Conservation (phyloP, 345 rosid species). For the Eucalyptus paniculata region DNA sequence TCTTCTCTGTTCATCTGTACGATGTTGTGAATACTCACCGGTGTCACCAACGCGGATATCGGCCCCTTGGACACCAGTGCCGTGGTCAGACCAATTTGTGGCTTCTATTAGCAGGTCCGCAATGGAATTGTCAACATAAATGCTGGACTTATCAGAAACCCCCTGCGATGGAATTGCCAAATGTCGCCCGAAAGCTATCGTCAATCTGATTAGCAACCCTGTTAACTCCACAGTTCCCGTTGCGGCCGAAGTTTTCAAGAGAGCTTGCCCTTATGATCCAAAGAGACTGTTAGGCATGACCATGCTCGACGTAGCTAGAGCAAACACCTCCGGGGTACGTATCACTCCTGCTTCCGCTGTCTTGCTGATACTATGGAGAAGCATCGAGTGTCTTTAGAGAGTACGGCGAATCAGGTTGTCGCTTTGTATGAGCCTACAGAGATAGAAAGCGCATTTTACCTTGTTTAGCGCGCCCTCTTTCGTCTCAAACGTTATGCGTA, state of each 20-base stretch:
- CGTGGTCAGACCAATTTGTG: too few relatives aligned
- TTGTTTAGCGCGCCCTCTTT: not conserved
- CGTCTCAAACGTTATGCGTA: not conserved
- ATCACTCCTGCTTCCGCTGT: not conserved
- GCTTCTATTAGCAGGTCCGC: too few relatives aligned
- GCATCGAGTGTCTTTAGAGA: not conserved
- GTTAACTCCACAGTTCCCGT: constrained; percentile 83
- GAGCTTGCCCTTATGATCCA: constrained; percentile 79
- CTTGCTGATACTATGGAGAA: accelerated
- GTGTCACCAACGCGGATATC: too few relatives aligned
- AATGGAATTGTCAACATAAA: constrained; percentile 54
- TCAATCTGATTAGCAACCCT: constrained; percentile 83
- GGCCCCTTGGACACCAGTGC: too few relatives aligned
- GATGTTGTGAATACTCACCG: too few relatives aligned
- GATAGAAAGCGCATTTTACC: not conserved
- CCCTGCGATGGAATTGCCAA: constrained; percentile 76
- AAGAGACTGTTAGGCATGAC: constrained; percentile 54
- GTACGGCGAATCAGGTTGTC: not conserved
- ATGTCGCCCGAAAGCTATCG: constrained; percentile 72
- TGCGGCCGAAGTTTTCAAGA: constrained; percentile 87
- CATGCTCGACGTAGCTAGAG: constrained; percentile 90
- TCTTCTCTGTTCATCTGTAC: constrained; percentile 19
- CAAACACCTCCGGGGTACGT: constrained; percentile 79
- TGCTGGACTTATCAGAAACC: constrained; percentile 74
- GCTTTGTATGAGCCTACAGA: not conserved